A percentile compares a stretch with the other conserved stretches of the same genome.
These are phyloP conservation scores for Phytophthora multivora DNA, from an alignment of 352 stramenopile species.

Conservation along the genomic window DNA sequence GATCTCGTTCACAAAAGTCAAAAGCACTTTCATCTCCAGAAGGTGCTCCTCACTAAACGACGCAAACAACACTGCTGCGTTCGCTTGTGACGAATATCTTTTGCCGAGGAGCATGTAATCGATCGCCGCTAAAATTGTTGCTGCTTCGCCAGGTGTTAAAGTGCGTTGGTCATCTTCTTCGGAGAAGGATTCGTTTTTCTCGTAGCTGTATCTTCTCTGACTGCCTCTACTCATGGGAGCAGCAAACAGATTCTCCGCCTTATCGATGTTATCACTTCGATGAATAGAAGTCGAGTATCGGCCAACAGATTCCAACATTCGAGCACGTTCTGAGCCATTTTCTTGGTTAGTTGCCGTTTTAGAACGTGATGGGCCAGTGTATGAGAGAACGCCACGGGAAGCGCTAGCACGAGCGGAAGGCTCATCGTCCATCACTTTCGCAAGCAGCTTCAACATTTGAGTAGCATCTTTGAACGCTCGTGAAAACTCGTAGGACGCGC, in stretches of 20 bases:
- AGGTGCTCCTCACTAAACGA: slow-evolving; percentile 72
- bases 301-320: slow-evolving; percentile 56
- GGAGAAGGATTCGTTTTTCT: slow-evolving; percentile 6
- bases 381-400: slow-evolving; percentile 62
- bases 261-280: slow-evolving; percentile 61
- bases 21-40: slow-evolving; percentile 71
- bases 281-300: slow-evolving; percentile 77
- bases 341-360: slow-evolving; percentile 15
- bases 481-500: slow-evolving; percentile 64
- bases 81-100: slow-evolving; percentile 26
- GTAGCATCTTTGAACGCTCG: slow-evolving; percentile 80
- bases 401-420: slow-evolving; percentile 64
- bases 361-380: slow-evolving; percentile 33
- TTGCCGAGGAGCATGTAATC: slow-evolving; percentile 40
- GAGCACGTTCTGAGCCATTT: slow-evolving; percentile 17
- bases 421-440: slow-evolving; percentile 73
- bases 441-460: slow-evolving; percentile 84
- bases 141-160: slow-evolving; percentile 27
- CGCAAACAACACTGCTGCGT: slow-evolving; percentile 61
- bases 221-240: slow-evolving; percentile 16
- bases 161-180: slow-evolving; percentile 28
- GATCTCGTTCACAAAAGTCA: slow-evolving; percentile 69
- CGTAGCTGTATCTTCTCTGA: slow-evolving; percentile 23
- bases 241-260: slow-evolving; percentile 77
- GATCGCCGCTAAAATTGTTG: slow-evolving; percentile 37